These are phyloP conservation scores for Syzygium grande DNA, from an alignment of 345 rosid species.

Conservation along the genomic window DNA sequence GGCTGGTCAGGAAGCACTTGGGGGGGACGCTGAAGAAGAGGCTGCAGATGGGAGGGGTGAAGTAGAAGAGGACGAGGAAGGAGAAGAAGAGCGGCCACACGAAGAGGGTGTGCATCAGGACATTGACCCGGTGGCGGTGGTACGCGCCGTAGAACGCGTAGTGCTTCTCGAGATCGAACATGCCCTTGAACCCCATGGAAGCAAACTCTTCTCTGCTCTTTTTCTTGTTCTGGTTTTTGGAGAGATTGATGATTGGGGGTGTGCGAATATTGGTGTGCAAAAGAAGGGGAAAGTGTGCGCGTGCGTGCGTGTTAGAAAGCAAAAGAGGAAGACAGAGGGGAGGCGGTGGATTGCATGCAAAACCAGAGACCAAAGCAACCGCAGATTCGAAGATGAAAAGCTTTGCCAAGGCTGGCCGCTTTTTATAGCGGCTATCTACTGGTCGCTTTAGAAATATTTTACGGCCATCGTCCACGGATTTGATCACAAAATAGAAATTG, in stretches of 20 bases:
- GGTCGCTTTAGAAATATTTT: background rate
- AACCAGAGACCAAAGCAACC: background rate
- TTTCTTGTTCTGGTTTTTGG: background rate
- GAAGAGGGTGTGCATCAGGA: constrained; percentile 38
- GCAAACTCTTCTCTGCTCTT: constrained; percentile 26
- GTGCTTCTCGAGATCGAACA: constrained; percentile 36
- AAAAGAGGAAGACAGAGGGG: background rate
- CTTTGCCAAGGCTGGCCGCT: background rate
- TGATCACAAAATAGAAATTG: background rate
- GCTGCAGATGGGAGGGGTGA: constrained; percentile 35
- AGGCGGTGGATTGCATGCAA: background rate
- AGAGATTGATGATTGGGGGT: background rate
- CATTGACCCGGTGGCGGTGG: constrained; percentile 30
- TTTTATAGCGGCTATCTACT: background rate
- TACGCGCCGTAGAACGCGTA: constrained; percentile 43
- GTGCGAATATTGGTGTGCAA: background rate
- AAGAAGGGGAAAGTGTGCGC: background rate
- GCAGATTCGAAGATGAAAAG: background rate
- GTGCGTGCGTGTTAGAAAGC: background rate
- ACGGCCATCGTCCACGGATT: background rate
- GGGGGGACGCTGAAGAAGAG: constrained; percentile 13
- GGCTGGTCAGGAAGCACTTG: constrained; percentile 15
- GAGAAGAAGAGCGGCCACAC: constrained; percentile 66
- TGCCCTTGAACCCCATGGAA: background rate
- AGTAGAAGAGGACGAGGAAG: constrained; percentile 33